Evolutionary conservation across 805 yeast species (phyloP).

Genomic region (Scheffersomyces stipitis): DNA sequence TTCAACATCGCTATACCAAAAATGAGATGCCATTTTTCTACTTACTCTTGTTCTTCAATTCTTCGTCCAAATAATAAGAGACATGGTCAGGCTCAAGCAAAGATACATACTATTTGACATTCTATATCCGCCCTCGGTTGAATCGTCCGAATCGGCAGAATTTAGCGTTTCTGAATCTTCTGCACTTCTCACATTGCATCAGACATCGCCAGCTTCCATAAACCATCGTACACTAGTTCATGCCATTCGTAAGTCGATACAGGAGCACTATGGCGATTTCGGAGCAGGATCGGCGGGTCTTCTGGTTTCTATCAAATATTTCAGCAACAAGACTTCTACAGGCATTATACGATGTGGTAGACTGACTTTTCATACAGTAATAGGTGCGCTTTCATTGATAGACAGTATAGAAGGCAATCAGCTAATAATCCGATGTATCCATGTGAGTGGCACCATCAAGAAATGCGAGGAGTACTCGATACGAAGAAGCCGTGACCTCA

Average conservation of each 20-base stretch:
- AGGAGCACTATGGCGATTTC: constrained; percentile 71
- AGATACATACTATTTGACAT: constrained; percentile 83
- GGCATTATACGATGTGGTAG: constrained; percentile 81
- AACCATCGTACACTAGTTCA: constrained; percentile 51
- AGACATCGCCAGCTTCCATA: constrained; percentile 48
- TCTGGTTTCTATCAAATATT: constrained; percentile 69
- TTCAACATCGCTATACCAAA: too few species aligned
- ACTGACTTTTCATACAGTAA: constrained; percentile 57
- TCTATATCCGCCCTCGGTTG: constrained; percentile 53
- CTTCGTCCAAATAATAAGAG: too few species aligned
- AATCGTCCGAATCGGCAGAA: constrained; percentile 12
- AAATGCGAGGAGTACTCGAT: constrained; percentile 76
- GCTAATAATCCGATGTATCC: constrained; percentile 59
- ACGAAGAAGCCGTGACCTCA: constrained; percentile 38
- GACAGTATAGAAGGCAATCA: constrained; percentile 47
- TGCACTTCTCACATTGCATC: constrained; percentile 49
- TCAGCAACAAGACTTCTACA: constrained; percentile 75
- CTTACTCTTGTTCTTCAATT: too few species aligned
- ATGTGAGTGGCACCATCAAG: constrained; percentile 84
- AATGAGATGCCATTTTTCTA: too few species aligned
- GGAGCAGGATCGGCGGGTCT: constrained; percentile 68
- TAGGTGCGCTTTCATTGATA: constrained; percentile 66
- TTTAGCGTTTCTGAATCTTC: constrained; percentile 32
- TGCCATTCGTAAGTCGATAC: constrained; percentile 55
- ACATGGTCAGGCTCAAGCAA: constrained; percentile 86